These are phyloP conservation scores for Candida andamanensis DNA, from an alignment of 805 yeast genomes.

Conservation along the genomic window DNA sequence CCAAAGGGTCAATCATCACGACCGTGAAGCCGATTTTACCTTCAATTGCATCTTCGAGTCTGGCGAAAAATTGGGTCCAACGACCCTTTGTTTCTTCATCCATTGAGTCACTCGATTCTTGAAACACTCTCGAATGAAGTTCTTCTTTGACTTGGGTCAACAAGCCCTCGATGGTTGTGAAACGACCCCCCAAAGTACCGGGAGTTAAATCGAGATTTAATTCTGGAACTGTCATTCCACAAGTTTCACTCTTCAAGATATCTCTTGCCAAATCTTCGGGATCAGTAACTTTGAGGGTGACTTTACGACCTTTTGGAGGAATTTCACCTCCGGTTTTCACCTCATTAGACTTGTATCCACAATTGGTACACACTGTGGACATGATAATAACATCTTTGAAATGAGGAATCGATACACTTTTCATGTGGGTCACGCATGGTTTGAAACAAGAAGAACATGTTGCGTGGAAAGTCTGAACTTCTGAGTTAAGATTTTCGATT, in stretches of 20 bases:
- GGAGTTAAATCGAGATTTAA: constrained; percentile 84
- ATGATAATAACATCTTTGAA: constrained; percentile 95
- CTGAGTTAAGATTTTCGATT: constrained; percentile 80
- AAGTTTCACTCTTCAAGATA: constrained; percentile 89
- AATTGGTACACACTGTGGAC: constrained; percentile 87
- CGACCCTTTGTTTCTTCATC: constrained; percentile 66
- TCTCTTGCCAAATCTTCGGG: constrained; percentile 93
- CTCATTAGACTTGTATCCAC: constrained; percentile 96
- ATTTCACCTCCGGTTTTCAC: constrained; percentile 98
- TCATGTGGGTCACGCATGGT: constrained; percentile 91
- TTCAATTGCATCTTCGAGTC: constrained; percentile 68
- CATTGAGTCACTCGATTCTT: constrained; percentile 90
- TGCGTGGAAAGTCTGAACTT: constrained; percentile 89
- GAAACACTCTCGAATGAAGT: constrained; percentile 75
- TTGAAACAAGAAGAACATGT: constrained; percentile 86
- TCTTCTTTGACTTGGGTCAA: constrained; percentile 86
- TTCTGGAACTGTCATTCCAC: constrained; percentile 83
- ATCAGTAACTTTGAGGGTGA: constrained; percentile 73
- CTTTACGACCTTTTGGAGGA: constrained; percentile 76
- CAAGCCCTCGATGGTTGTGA: constrained; percentile 94
- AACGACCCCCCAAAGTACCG: constrained; percentile 97
- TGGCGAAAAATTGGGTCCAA: constrained; percentile 77
- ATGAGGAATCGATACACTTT: constrained; percentile 93
- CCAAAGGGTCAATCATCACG: constrained; percentile 89
- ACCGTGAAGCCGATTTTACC: constrained; percentile 84